These are phyloP conservation scores for Chaetomiaceae sp. DNA, from an alignment of 2,329 filamentous ascomycete genomes.

Conservation along the genomic window DNA sequence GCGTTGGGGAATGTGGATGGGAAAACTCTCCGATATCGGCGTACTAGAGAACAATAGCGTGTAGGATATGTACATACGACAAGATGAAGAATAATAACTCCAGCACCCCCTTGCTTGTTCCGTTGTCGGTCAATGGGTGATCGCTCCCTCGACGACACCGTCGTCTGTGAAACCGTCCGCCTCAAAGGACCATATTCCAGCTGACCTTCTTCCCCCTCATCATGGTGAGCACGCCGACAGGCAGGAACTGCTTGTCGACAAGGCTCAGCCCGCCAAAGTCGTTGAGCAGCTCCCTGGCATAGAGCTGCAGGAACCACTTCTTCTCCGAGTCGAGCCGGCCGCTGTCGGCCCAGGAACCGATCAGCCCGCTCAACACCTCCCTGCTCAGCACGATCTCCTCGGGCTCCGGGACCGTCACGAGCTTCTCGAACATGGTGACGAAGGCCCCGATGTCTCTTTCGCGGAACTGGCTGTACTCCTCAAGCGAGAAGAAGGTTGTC, in stretches of 20 bases:
- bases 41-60: background rate
- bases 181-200: constrained; percentile 39
- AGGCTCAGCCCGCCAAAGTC: constrained; percentile 35
- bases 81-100: constrained; percentile 8
- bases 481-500: constrained; percentile 33
- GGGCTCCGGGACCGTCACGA: constrained; percentile 27
- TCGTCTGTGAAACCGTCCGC: background rate
- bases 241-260: constrained; percentile 38
- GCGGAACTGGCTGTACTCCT: constrained; percentile 34
- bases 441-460: constrained; percentile 26
- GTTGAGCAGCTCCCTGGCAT: constrained; percentile 30
- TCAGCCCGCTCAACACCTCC: constrained; percentile 26
- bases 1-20: background rate
- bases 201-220: constrained; percentile 38
- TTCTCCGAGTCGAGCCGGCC: constrained; percentile 27
- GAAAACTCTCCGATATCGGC: background rate
- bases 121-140: constrained; percentile 3
- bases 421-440: constrained; percentile 22
- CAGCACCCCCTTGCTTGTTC: constrained; percentile 1
- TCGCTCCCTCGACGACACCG: background rate
- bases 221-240: constrained; percentile 36
- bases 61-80: constrained; percentile 3
- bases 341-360: constrained; percentile 9
- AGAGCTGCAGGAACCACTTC: constrained; percentile 34
- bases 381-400: constrained; percentile 25